A percentile compares a stretch with the other conserved stretches of the same genome.
Conservation (phyloP, 106 monocot species). For the Platanthera zijinensis region DNA sequence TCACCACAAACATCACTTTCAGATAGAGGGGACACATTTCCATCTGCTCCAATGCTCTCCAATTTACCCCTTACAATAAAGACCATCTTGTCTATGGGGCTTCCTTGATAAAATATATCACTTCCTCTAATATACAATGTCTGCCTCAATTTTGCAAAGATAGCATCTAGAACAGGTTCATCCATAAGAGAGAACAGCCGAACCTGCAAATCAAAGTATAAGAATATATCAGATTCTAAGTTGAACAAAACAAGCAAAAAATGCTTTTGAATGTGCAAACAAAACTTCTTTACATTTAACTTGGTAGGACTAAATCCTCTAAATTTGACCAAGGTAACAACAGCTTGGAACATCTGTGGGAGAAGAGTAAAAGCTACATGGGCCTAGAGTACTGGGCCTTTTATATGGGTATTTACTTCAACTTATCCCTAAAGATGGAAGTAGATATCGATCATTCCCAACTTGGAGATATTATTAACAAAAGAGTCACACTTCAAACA, state of each 20-base stretch:
- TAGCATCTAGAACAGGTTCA: constrained; percentile 63
- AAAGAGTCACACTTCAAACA: too few relatives aligned
- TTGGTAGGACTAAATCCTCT: not conserved
- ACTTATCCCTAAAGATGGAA: too few relatives aligned
- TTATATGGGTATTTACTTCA: too few relatives aligned
- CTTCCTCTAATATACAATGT: constrained; percentile 72
- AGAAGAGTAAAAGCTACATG: too few relatives aligned
- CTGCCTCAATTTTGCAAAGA: constrained; percentile 65
- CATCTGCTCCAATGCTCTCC: constrained; percentile 62
- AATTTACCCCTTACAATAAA: constrained; percentile 85
- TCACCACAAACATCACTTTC: constrained; percentile 96
- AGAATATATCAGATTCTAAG: not conserved
- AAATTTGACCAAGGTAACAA: not conserved
- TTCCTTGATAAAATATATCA: constrained; percentile 41
- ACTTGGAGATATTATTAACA: too few relatives aligned
- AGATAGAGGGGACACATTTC: constrained; percentile 41
- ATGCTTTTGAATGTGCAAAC: not conserved
- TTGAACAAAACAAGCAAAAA: not conserved
- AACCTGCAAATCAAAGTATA: constrained; percentile 41
- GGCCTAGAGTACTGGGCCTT: too few relatives aligned
- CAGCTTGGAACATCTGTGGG: not conserved
- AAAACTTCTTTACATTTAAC: not conserved
- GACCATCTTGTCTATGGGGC: constrained; percentile 81
- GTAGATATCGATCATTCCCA: too few relatives aligned
- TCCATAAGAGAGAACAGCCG: constrained; percentile 67